These are phyloP conservation scores for Whalleya microplaca DNA, from an alignment of 2,329 filamentous ascomycete genomes.

Conservation along the genomic window DNA sequence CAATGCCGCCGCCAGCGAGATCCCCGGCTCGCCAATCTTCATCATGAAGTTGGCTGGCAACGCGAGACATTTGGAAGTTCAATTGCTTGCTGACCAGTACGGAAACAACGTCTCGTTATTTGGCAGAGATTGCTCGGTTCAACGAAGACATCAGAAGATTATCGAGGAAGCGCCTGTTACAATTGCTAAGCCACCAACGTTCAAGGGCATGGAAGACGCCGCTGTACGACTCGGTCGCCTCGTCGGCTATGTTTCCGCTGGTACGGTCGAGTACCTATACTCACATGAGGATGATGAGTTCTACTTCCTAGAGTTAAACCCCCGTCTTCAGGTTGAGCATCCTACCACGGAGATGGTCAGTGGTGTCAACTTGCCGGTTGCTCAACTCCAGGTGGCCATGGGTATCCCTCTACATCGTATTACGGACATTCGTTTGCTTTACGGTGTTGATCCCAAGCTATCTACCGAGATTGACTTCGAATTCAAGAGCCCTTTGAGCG, in stretches of 20 bases:
- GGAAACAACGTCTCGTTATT: conserved; percentile 99
- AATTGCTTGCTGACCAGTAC: conserved; percentile 97
- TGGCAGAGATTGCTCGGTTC: conserved; percentile 97
- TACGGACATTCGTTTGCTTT: conserved; percentile 92
- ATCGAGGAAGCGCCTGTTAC: conserved; percentile 99
- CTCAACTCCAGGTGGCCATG: conserved; percentile 98
- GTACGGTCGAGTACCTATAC: conserved; percentile 98
- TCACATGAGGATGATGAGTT: conserved; percentile 98
- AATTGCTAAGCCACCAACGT: conserved; percentile 85
- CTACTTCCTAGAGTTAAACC: conserved; percentile 98
- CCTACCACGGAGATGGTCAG: conserved; percentile 99
- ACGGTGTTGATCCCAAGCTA: conserved; percentile 90
- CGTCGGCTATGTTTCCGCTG: conserved; percentile 97
- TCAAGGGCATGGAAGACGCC: conserved; percentile 95
- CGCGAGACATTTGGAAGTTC: conserved; percentile 94
- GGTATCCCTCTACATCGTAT: conserved; percentile 95
- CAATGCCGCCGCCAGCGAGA: conserved; percentile 95
- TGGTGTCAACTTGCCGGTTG: conserved; percentile 94
- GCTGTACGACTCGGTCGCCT: conserved; percentile 91
- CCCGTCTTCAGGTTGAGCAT: conserved; percentile 98
- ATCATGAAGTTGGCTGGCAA: conserved; percentile 99
- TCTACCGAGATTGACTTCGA: conserved; percentile 92
- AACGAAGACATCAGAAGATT: conserved; percentile 98
- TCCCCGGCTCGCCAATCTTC: conserved; percentile 98
- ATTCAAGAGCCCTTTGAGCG: conserved; percentile 84